Conservation (phyloP, 2,329 filamentous ascomycete species). For the Sporothrix schenckii region DNA sequence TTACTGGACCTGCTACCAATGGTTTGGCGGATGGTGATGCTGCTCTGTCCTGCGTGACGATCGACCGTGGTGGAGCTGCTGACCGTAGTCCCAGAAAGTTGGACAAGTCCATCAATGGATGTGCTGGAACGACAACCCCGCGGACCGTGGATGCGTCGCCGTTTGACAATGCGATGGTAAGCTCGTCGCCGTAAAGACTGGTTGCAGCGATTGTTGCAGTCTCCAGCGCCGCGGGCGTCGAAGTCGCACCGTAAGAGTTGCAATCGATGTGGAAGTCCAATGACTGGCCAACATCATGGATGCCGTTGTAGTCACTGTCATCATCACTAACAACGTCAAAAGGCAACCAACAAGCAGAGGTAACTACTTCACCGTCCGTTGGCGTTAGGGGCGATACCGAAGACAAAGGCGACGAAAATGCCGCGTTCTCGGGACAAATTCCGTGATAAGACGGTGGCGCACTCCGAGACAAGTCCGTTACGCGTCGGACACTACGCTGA, state of each 20-base stretch:
- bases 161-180: constrained; percentile 21
- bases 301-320: neutral
- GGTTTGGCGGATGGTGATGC: neutral
- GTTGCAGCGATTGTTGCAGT: neutral
- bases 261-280: constrained; percentile 26
- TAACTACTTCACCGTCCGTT: neutral
- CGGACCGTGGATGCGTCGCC: constrained; percentile 31
- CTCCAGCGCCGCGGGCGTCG: constrained; percentile 3
- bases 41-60: constrained; percentile 14
- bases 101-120: constrained; percentile 43
- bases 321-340: neutral
- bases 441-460: neutral
- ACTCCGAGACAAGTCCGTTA: neutral
- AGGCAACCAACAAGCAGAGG: constrained; percentile 12
- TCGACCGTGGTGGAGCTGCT: neutral
- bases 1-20: constrained; percentile 11
- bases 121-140: constrained; percentile 9
- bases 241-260: constrained; percentile 28
- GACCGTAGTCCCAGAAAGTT: constrained; percentile 43
- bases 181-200: neutral
- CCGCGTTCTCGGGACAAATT: no score
- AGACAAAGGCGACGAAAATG: neutral
- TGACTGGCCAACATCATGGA: neutral
- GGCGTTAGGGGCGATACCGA: neutral
- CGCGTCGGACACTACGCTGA: neutral